Evolutionary conservation across 257 asterid genomes (phyloP).

Genomic region (Nemophila menziesii): DNA sequence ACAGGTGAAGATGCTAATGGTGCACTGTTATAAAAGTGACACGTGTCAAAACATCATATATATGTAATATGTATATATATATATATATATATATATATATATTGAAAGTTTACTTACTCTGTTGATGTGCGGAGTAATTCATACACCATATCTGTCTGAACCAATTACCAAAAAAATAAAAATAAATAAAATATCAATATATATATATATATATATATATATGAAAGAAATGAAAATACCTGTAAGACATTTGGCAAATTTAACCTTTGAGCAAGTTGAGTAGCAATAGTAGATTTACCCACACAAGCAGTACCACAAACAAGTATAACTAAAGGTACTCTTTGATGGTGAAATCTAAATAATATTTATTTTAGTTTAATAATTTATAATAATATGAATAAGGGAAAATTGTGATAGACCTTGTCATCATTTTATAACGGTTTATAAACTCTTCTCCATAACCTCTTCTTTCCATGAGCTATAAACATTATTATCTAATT

Average conservation of each 20-base stretch:
- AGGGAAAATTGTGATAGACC: constrained; percentile 28
- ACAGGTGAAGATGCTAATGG: constrained; percentile 86
- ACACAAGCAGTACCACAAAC: constrained; percentile 99
- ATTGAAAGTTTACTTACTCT: constrained; percentile 58
- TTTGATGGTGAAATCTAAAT: constrained; percentile 86
- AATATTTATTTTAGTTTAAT: constrained; percentile 6
- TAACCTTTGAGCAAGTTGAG: constrained; percentile 97
- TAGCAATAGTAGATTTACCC: constrained; percentile 95
- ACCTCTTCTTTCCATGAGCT: constrained; percentile 99
- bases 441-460: constrained; percentile 87
- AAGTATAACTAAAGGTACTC: constrained; percentile 96
- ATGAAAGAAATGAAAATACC: constrained; percentile 28
- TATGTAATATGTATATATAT: no score
- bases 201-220: constrained; percentile 2
- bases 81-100: no score
- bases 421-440: constrained; percentile 96
- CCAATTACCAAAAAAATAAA: constrained; percentile 14
- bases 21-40: constrained; percentile 53
- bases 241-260: constrained; percentile 96
- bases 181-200: constrained; percentile 15
- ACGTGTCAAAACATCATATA: not conserved
- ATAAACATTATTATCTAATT: no score
- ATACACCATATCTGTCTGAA: constrained; percentile 96
- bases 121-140: constrained; percentile 95
- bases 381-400: not conserved